These are phyloP conservation scores for Porcisia deanei DNA, from an alignment of 208 protist genomes.

Conservation along the genomic window DNA sequence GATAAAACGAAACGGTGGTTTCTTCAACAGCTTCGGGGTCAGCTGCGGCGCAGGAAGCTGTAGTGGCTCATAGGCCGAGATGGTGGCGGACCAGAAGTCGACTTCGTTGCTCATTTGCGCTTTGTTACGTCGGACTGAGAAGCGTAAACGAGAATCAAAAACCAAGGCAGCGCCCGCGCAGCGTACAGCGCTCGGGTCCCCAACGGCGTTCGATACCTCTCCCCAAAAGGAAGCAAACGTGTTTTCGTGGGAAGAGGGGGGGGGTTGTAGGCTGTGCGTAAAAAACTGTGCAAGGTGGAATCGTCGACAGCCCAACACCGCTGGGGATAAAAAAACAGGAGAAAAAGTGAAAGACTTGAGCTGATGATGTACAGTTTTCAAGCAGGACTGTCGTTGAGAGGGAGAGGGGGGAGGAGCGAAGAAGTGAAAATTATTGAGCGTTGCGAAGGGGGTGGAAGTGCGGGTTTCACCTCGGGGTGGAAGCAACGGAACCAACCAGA, in stretches of 20 bases:
- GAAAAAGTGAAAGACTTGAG: too few relatives aligned
- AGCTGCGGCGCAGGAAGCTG: constrained; percentile 74
- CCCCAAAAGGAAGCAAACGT: background rate
- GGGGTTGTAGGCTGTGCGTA: background rate
- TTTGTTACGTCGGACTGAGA: too few relatives aligned
- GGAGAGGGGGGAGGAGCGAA: too few relatives aligned
- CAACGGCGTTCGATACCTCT: background rate
- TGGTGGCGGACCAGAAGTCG: constrained; percentile 84
- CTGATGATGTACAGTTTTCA: too few relatives aligned
- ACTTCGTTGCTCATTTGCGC: constrained; percentile 24
- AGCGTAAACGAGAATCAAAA: too few relatives aligned
- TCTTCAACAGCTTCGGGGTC: constrained; percentile 81
- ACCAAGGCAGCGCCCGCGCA: background rate
- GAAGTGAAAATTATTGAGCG: too few relatives aligned
- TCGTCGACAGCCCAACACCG: too few relatives aligned
- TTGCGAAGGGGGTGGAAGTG: background rate
- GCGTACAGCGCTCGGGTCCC: background rate
- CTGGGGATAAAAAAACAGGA: too few relatives aligned
- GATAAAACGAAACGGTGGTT: constrained; percentile 92
- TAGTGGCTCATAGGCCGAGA: constrained; percentile 72
- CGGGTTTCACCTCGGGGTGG: background rate
- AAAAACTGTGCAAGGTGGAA: too few relatives aligned
- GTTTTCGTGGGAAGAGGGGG: background rate
- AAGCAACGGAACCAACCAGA: background rate
- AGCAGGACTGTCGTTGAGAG: too few relatives aligned